Conservation (phyloP, 129 eudicot species). For the Chrysanthemum lavandulifolium region DNA sequence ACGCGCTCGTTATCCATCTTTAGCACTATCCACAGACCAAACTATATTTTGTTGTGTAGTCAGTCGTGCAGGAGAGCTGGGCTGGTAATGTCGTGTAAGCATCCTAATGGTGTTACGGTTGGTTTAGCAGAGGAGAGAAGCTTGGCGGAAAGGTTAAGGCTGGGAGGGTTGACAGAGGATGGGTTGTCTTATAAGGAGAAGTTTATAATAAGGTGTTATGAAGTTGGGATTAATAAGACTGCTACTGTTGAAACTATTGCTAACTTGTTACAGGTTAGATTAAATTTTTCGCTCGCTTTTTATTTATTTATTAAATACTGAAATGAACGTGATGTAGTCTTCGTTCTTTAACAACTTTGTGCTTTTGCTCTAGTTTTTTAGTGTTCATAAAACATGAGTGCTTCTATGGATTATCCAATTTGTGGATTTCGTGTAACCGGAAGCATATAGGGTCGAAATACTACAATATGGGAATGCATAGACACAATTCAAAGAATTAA, state of each 20-base stretch:
- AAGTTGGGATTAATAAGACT: conserved; percentile 85
- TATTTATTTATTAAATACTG: no score
- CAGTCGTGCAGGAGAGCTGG: conserved; percentile 1
- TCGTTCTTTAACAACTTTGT: no score
- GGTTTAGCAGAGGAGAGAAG: conserved; percentile 22
- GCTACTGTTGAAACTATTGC: conserved; percentile 91
- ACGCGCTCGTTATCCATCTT: conserved; percentile 14
- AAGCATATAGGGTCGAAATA: no score
- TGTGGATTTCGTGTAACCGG: no score
- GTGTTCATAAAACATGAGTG: no score
- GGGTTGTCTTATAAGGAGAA: conserved; percentile 80
- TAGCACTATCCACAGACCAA: conserved; percentile 23
- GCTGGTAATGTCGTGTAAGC: conserved; percentile 22
- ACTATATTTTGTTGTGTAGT: not conserved
- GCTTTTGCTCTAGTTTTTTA: no score
- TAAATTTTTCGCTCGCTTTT: no score
- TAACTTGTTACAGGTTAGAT: conserved; percentile 70
- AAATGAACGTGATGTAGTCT: no score
- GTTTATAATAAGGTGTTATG: conserved; percentile 76
- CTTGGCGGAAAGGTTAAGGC: conserved; percentile 59
- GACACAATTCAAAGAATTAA: no score
- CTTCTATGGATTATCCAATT: no score
- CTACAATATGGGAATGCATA: no score
- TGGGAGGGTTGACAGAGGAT: conserved; percentile 73
- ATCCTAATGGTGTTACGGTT: conserved; percentile 8